phyloP scores from a whole-genome alignment of 1,139 yeast genomes.

The Arxiozyma heterogenica region DNA sequence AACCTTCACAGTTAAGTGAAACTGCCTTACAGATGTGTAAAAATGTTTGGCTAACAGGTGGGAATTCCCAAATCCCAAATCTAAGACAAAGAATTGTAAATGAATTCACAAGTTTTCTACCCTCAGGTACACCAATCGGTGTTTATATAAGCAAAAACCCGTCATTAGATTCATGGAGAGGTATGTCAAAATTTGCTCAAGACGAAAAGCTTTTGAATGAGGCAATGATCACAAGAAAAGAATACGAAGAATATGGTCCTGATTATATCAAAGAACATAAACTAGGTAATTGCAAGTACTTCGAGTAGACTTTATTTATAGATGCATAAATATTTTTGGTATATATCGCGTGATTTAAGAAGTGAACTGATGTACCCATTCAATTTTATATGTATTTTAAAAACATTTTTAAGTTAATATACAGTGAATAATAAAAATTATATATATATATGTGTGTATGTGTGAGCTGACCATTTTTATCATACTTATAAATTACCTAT shows the following conservation, averaged over 20 bases:
- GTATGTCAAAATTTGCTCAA: slow-evolving; percentile 77
- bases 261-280: slow-evolving; percentile 86
- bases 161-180: slow-evolving; percentile 79
- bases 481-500: background rate
- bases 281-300: slow-evolving; percentile 47
- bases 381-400: background rate
- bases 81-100: slow-evolving; percentile 53
- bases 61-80: slow-evolving; percentile 59
- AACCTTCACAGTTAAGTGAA: slow-evolving; percentile 34
- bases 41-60: slow-evolving; percentile 81
- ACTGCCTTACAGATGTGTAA: slow-evolving; percentile 34
- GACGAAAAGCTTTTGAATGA: slow-evolving; percentile 38
- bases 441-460: background rate
- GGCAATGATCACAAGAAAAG: slow-evolving; percentile 53
- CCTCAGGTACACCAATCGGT: slow-evolving; percentile 53
- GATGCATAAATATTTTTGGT: too few species aligned
- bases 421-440: background rate
- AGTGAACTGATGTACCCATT: background rate
- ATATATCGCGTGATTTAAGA: background rate
- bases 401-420: background rate
- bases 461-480: background rate
- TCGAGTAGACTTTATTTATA: slow-evolving; percentile 11
- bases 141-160: slow-evolving; percentile 65
- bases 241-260: slow-evolving; percentile 81
- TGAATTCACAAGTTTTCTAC: slow-evolving; percentile 65